A percentile compares a stretch with the other conserved stretches of the same genome.
phyloP scores from a whole-genome alignment of 805 yeast species.

The Candida bentonensis region DNA sequence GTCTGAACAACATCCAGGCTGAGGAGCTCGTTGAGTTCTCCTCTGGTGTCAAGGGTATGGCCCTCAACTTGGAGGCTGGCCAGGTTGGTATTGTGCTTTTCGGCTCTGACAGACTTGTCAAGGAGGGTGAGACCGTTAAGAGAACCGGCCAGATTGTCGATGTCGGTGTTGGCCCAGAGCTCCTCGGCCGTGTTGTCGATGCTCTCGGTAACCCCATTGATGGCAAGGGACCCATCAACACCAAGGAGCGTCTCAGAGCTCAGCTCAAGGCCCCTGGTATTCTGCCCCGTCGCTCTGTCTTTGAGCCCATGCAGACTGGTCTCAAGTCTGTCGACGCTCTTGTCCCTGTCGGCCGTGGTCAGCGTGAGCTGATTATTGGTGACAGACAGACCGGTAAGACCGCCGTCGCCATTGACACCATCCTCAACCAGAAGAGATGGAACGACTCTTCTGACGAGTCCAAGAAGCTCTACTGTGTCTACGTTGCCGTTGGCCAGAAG shows the following conservation, averaged over 20 bases:
- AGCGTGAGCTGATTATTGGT: conserved; percentile 99
- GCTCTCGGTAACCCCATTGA: conserved; percentile 99
- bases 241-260: conserved; percentile 79
- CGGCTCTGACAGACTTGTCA: conserved; percentile 97
- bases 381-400: conserved; percentile 99
- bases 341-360: conserved; percentile 99
- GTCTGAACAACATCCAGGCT: conserved; percentile 98
- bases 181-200: conserved; percentile 98
- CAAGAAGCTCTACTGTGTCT: conserved; percentile 98
- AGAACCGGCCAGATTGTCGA: conserved; percentile 99
- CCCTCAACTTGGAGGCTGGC: conserved; percentile 98
- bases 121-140: conserved; percentile 99
- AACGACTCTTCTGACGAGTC: conserved; percentile 88
- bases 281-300: conserved; percentile 96
- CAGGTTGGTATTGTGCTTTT: conserved; percentile 99
- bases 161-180: conserved; percentile 96
- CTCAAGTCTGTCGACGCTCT: conserved; percentile 97
- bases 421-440: conserved; percentile 98
- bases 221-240: conserved; percentile 96
- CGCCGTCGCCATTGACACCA: conserved; percentile 97
- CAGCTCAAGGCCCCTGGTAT: conserved; percentile 99
- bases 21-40: conserved; percentile 99
- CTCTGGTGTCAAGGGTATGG: conserved; percentile 99
- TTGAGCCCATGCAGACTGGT: conserved; percentile 99
- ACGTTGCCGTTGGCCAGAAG: conserved; percentile 99